Evolutionary conservation across 129 eudicot species (phyloP), one percentile per base, ranked within the genome.

Genomic region (Helianthus tuberosus): DNA sequence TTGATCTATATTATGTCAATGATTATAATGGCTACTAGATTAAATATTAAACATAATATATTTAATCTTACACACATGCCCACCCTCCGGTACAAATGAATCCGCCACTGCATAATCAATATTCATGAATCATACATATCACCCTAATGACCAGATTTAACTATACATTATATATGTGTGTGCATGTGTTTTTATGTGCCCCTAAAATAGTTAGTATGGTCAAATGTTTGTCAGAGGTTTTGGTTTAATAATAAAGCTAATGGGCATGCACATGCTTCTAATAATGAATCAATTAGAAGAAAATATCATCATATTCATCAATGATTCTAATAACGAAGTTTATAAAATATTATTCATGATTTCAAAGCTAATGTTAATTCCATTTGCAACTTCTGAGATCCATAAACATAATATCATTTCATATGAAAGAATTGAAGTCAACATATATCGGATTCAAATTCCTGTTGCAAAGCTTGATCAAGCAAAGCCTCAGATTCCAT

Each of bases 401-500:
- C 74, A 58, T 62, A 57, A 32, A 17, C 23, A 35, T 17, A 11
- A 43, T 16, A 47, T 68, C 51, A 77, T 23, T 77, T 68, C 9
- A 51, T 11, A 59, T 69, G 3, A 68, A 15, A 69, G 48, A 53
- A 20, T 20, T 59, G 48, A 53, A 20, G 36, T 59, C 69, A 6
- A 35, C 43, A 58, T 43, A 43, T 43, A 43, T 17, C 16, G 0
- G 64, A 68, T 29, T 47, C 75, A 17, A 72, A 35, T 69, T 83
- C 91, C 48, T 70, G 80, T 15, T 81, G 78, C 77, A 89, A 79
- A 71, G 85, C 91, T 11, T 73, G 59, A 60, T 89, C 91, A 65
- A 89, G 86, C 82, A 76, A 89, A 72, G 71, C 80, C 77, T 77
- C 74, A 11, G 89, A 82, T 32, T 62, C 71, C 5, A 72, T 61